Percentiles rank a stretch among this genome's conserved stretches.
phyloP scores from a whole-genome alignment of 768 basidiomycete genomes.

The Phaeotremella skinneri region DNA sequence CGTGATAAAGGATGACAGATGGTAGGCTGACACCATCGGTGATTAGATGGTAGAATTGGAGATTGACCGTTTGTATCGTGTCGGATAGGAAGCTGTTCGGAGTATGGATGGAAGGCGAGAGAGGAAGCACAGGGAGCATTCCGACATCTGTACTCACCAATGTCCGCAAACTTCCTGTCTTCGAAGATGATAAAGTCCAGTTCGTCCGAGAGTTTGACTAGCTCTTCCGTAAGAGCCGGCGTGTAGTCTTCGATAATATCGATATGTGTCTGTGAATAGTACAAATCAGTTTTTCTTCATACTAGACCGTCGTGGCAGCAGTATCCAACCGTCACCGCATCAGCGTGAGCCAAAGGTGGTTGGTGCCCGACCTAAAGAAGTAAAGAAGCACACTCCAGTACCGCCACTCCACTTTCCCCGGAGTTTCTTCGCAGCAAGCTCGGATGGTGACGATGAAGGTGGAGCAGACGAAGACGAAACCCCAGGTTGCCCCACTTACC shows the following conservation, averaged over 20 bases:
- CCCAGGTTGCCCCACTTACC: conserved; percentile 57
- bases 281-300: conserved; percentile 44
- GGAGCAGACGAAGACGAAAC: background rate
- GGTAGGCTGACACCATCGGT: background rate
- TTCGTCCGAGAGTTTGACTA: conserved; percentile 69
- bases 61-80: background rate
- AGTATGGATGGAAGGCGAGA: conserved; percentile 1
- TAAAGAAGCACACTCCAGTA: too few species aligned
- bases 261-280: conserved; percentile 75
- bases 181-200: conserved; percentile 97
- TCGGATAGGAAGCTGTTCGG: conserved; percentile 1
- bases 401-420: background rate
- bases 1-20: too few species aligned
- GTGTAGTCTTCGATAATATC: conserved; percentile 95
- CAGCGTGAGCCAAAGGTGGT: too few species aligned
- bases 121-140: background rate
- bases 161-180: conserved; percentile 98
- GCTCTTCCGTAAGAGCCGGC: conserved; percentile 62
- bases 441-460: too few species aligned
- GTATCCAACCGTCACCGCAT: too few species aligned
- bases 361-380: too few species aligned
- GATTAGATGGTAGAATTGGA: conserved; percentile 9
- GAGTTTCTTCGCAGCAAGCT: too few species aligned
- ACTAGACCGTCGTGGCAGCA: background rate
- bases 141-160: conserved; percentile 61